Evolutionary conservation across 331 rosid genomes (phyloP).

Genomic region (Phaseolus coccineus): DNA sequence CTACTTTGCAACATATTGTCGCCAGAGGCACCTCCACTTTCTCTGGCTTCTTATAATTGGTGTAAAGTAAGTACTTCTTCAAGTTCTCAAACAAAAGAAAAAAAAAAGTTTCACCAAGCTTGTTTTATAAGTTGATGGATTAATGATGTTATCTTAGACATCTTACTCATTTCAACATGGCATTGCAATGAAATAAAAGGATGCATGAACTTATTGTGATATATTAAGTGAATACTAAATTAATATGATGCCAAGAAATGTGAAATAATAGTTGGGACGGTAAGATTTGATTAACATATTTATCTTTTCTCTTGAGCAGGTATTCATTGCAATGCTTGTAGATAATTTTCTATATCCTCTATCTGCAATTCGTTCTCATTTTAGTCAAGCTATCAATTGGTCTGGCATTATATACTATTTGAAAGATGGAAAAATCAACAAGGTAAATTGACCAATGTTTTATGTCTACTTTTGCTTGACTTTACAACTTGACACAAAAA

Average conservation of each 20-base stretch:
- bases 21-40: slow-evolving; percentile 88
- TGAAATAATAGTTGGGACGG: slow-evolving; percentile 37
- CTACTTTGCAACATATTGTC: slow-evolving; percentile 87
- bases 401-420: slow-evolving; percentile 89
- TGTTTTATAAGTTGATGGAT: slow-evolving; percentile 21
- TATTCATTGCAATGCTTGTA: slow-evolving; percentile 87
- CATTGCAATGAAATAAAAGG: not conserved
- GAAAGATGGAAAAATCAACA: slow-evolving; percentile 82
- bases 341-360: slow-evolving; percentile 89
- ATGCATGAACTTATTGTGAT: slow-evolving; percentile 4
- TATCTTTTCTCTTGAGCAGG: slow-evolving; percentile 56
- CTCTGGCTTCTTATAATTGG: slow-evolving; percentile 90
- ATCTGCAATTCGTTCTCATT: slow-evolving; percentile 90
- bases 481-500: slow-evolving; percentile 26
- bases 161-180: slow-evolving; percentile 15
- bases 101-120: slow-evolving; percentile 11
- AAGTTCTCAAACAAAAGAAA: not conserved
- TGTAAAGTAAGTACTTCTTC: slow-evolving; percentile 66
- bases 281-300: slow-evolving; percentile 19
- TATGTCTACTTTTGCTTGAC: slow-evolving; percentile 30
- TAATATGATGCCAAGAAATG: slow-evolving; percentile 16
- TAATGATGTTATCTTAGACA: slow-evolving; percentile 1
- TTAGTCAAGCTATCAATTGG: slow-evolving; percentile 93
- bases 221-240: not conserved
- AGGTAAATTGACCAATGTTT: slow-evolving; percentile 61